These are phyloP conservation scores for Lasiodiplodia hormozganensis DNA, from an alignment of 2,329 filamentous ascomycete species.

Conservation along the genomic window DNA sequence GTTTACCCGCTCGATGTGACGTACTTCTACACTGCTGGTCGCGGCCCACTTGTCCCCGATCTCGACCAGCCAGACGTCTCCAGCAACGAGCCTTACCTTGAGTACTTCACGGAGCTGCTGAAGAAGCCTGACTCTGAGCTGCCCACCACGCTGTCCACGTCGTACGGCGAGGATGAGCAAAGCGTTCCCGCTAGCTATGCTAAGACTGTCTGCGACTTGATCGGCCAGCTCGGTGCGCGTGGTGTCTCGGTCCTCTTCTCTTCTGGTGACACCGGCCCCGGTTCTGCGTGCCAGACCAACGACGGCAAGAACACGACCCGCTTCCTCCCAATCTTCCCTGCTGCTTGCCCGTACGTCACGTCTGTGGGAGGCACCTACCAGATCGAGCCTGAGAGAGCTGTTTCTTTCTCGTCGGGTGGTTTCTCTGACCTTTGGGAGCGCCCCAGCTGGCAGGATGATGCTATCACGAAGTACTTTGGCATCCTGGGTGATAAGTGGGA, in stretches of 20 bases:
- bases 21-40: conserved; percentile 57
- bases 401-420: conserved; percentile 52
- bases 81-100: conserved; percentile 56
- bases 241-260: conserved; percentile 50
- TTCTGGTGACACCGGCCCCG: conserved; percentile 49
- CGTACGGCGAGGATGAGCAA: conserved; percentile 51
- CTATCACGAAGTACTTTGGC: conserved; percentile 48
- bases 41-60: conserved; percentile 55
- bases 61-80: conserved; percentile 52
- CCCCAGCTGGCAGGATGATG: conserved; percentile 52
- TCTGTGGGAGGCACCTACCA: conserved; percentile 52
- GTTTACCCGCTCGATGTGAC: conserved; percentile 52
- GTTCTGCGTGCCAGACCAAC: conserved; percentile 54
- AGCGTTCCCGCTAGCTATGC: conserved; percentile 46
- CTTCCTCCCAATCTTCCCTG: conserved; percentile 56
- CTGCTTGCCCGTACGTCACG: conserved; percentile 57
- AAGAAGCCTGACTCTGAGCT: conserved; percentile 43
- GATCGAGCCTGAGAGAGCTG: conserved; percentile 49
- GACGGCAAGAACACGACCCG: conserved; percentile 52
- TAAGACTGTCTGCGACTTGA: conserved; percentile 48
- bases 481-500: conserved; percentile 48
- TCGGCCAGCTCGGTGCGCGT: conserved; percentile 48
- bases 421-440: conserved; percentile 54
- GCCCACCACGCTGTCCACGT: conserved; percentile 47
- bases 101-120: conserved; percentile 47